These are phyloP conservation scores for Botrytis pseudocinerea DNA, from an alignment of 2,329 filamentous ascomycete genomes.

Conservation along the genomic window DNA sequence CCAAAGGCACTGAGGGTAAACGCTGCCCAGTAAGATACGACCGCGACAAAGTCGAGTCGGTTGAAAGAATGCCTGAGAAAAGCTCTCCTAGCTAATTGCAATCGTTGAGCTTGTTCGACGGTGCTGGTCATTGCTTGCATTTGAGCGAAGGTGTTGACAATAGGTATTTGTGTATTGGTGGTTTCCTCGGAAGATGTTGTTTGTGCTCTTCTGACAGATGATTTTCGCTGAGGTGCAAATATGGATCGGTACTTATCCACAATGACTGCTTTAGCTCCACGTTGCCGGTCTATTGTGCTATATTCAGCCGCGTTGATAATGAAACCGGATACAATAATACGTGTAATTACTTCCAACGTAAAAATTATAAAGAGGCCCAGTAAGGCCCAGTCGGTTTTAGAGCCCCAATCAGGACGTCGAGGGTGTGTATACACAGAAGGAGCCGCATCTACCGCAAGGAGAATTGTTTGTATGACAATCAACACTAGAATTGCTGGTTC, in stretches of 20 bases:
- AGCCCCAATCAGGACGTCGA: constrained; percentile 66
- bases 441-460: constrained; percentile 83
- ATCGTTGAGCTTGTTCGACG: constrained; percentile 75
- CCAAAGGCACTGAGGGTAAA: constrained; percentile 72
- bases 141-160: constrained; percentile 50
- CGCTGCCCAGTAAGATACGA: constrained; percentile 93
- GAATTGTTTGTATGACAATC: constrained; percentile 82
- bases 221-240: constrained; percentile 76
- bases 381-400: constrained; percentile 52
- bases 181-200: constrained; percentile 27
- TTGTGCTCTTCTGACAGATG: constrained; percentile 33
- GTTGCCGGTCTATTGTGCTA: constrained; percentile 80
- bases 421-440: constrained; percentile 65
- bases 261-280: constrained; percentile 72
- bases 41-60: constrained; percentile 88
- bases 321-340: constrained; percentile 90
- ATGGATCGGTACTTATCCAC: constrained; percentile 74
- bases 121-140: constrained; percentile 58
- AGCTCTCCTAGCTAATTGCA: constrained; percentile 83
- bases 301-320: constrained; percentile 89
- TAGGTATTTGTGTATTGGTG: constrained; percentile 31
- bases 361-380: constrained; percentile 85
- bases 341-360: constrained; percentile 78
- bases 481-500: constrained; percentile 85
- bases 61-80: constrained; percentile 97